A percentile compares a stretch with the other conserved stretches of the same genome.
These are phyloP conservation scores for Parmelia sp. DNA, from an alignment of 495 filamentous ascomycete species.

Conservation along the genomic window DNA sequence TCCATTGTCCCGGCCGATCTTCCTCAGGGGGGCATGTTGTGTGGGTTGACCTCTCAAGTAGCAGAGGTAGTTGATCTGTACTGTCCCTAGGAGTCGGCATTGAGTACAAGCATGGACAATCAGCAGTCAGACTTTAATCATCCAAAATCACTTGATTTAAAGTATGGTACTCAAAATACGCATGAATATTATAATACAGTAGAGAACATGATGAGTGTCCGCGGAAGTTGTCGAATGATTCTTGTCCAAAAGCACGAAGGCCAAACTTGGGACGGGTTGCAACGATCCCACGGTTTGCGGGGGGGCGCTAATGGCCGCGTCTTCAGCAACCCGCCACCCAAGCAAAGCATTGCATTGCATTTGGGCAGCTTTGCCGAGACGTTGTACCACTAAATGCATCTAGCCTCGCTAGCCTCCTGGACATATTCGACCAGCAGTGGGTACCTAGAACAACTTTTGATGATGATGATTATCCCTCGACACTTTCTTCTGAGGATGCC, in stretches of 20 bases:
- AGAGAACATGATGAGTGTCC: slow-evolving; percentile 1
- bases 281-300: slow-evolving; percentile 4
- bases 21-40: slow-evolving; percentile 54
- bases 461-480: not conserved
- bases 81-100: slow-evolving; percentile 57
- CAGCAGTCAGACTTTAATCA: not conserved
- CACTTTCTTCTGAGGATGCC: not conserved
- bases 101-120: slow-evolving; percentile 28
- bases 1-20: slow-evolving; percentile 40
- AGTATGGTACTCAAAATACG: not conserved
- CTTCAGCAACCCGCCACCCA: not conserved
- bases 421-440: not conserved
- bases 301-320: slow-evolving; percentile 8
- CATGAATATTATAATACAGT: slow-evolving; percentile 11
- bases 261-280: not conserved
- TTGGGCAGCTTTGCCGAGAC: not conserved
- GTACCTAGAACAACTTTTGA: not conserved
- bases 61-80: slow-evolving; percentile 36
- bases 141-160: slow-evolving; percentile 5
- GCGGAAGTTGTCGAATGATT: not conserved
- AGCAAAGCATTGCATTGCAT: not conserved
- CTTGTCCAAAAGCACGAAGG: not conserved
- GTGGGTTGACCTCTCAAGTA: slow-evolving; percentile 44
- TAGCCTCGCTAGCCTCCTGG: not conserved
- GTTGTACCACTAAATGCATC: not conserved